Base-by-base conservation (phyloP, 2,329 filamentous ascomycete genomes). In the Teratosphaeriaceae sp. region DNA sequence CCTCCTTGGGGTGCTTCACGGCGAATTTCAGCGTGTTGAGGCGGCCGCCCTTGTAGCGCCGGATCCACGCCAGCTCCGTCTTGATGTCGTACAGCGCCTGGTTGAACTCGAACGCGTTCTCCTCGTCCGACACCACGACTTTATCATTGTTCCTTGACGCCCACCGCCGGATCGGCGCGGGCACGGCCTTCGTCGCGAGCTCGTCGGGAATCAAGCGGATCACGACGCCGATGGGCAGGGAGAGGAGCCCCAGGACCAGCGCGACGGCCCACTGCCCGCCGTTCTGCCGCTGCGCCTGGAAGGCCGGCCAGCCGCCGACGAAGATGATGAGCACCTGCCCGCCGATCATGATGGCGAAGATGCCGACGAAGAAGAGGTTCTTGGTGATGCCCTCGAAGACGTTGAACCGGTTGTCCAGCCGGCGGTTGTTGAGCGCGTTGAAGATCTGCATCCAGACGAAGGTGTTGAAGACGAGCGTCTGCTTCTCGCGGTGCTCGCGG, bases 381-480 rank as follows among this genome's bases (percentile, higher is more conserved):
- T 78, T 78, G 20, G 75, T 75, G 46, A 97, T 77, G 42, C 88
- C 88, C 62, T 96, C 89, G 47, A 97, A 90, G 49, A 97, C 88
- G 67, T 97, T 97, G 74, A 95, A 89, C 43, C 81, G 78, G 67
- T 97, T 97, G 65, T 97, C 90, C 42, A 97, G 74, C 11, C 90
- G 87, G 46, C 90, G 87, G 68, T 94, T 94, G 71, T 97, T 97
- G 77, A 94, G 86, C 61, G 94, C 85, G 67, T 97, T 97, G 72
- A 97, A 97, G 56, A 97, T 94, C 58, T 97, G 90, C 89, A 97
- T 96, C 90, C 90, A 97, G 41, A 96, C 90, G 61, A 97, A 97
- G 0, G 88, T 92, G 71, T 97, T 97, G 76, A 97, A 97, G 5
- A 97, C 85, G 37, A 97, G 75, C 2, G 88, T 94, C 43, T 80